Conservation (phyloP, 148 eudicot genomes). For the Silene uniflora region DNA sequence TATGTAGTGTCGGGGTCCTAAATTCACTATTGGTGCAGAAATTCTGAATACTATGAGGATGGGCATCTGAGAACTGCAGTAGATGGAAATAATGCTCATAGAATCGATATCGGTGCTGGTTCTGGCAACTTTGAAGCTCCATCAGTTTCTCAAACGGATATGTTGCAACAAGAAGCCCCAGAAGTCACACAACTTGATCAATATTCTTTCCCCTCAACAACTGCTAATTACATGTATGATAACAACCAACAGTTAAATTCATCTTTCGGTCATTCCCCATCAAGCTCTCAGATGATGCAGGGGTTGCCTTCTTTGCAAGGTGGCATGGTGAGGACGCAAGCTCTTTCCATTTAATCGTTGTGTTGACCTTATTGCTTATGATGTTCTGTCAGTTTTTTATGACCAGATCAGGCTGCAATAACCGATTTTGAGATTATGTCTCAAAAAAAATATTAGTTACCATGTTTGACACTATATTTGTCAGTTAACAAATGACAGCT, state of each 20-base stretch:
- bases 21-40: slow-evolving; percentile 40
- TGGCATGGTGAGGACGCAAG: slow-evolving; percentile 47
- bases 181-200: slow-evolving; percentile 57
- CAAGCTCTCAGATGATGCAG: slow-evolving; percentile 71
- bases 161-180: slow-evolving; percentile 52
- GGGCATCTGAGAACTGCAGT: slow-evolving; percentile 55
- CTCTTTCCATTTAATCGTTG: neutral
- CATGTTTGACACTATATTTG: no score
- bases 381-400: neutral
- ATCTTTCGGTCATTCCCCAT: slow-evolving; percentile 49
- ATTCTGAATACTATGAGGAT: slow-evolving; percentile 67
- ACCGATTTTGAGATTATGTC: no score
- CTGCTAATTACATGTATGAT: slow-evolving; percentile 64
- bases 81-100: slow-evolving; percentile 55
- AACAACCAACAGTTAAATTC: slow-evolving; percentile 59
- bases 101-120: slow-evolving; percentile 45
- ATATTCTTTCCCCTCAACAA: slow-evolving; percentile 64
- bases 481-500: no score
- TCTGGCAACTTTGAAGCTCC: slow-evolving; percentile 55
- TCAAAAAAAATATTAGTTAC: no score
- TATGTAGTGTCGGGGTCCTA: neutral
- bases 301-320: slow-evolving; percentile 55
- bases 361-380: neutral
- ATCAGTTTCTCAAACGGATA: slow-evolving; percentile 57
- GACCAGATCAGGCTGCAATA: no score